Conservation (phyloP, 441 rosid species). For the Adansonia grandidieri region DNA sequence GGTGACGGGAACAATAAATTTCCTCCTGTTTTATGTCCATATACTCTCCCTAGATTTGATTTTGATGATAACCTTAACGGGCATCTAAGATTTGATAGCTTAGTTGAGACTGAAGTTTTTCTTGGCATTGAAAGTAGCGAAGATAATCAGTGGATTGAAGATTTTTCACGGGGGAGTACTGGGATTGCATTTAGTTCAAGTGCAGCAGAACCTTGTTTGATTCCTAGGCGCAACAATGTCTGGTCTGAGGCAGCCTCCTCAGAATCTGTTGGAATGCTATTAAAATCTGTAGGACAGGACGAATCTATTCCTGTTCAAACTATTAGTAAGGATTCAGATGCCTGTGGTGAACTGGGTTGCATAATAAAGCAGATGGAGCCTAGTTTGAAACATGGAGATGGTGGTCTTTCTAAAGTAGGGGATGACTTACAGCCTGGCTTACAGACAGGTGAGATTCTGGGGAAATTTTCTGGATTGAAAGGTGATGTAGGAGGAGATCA, state of each 20-base stretch:
- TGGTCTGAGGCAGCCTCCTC: slow-evolving; percentile 99
- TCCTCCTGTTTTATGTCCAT: slow-evolving; percentile 74
- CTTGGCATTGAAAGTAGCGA: slow-evolving; percentile 91
- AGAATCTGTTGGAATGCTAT: slow-evolving; percentile 98
- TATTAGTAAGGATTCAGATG: slow-evolving; percentile 55
- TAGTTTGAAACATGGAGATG: slow-evolving; percentile 48
- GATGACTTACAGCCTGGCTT: slow-evolving; percentile 43
- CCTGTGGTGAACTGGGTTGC: slow-evolving; percentile 76
- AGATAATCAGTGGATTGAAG: slow-evolving; percentile 96
- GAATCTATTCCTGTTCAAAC: slow-evolving; percentile 54
- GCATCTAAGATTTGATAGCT: slow-evolving; percentile 83
- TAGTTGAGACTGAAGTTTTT: slow-evolving; percentile 85
- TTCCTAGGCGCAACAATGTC: slow-evolving; percentile 85
- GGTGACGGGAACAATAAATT: slow-evolving; percentile 86
- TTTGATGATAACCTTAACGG: slow-evolving; percentile 85
- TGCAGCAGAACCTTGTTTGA: slow-evolving; percentile 84
- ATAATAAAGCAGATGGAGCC: slow-evolving; percentile 78
- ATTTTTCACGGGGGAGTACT: slow-evolving; percentile 73
- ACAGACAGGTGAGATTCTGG: slow-evolving; percentile 42
- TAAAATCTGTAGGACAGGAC: slow-evolving; percentile 97
- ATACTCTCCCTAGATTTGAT: slow-evolving; percentile 92
- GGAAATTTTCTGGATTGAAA: slow-evolving; percentile 41
- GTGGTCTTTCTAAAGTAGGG: slow-evolving; percentile 39
- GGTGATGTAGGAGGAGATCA: slow-evolving; percentile 45
- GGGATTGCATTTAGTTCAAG: slow-evolving; percentile 79